Base-by-base conservation (phyloP, 108 stramenopile species). In the Skeletonema marinoi region DNA sequence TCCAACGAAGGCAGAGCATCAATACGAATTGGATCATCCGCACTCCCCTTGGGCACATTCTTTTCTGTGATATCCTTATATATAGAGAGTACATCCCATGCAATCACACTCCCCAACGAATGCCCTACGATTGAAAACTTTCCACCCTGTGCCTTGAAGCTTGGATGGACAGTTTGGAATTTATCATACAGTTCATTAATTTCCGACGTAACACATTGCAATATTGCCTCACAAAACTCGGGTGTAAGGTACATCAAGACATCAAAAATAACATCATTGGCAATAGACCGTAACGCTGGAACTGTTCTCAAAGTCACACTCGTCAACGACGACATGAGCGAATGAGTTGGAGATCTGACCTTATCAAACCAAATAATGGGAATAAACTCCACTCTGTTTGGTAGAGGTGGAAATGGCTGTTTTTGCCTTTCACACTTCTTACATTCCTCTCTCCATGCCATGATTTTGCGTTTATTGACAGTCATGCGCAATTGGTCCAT, bases 331-430 rank as follows among this genome's bases (percentile, higher is more conserved):
- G 80, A 85, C 81, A 84, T 89, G 62, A 96, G 84, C 7, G 82
- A 71, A 63, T 78, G 84, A 46, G 75, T 85, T 2, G 85, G 80
- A 12, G 85, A 88, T 74, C 93, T 89, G 12, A 96, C 79, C 16
- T 82, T 81, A 77, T 91, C 85, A 65, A 82, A 95, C 97, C 97
- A 97, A 42, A 92, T 73, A 30, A 97, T 88, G 3, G 95, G 95
- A 12, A 97, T 46, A 19, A 96, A 85, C 81, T 96, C 95, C 16
- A 95, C 88, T 21, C 95, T 76, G 65, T 89, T 80, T 14, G 92
- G 96, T 58, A 82, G 81, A 16, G 68, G 66, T 0, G 88, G 91
- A n/a, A 82, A 38, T 32, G 83, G 70, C 62, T 74, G 63, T 80
- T 76, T 81, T 54, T 77, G 60, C 66, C 78, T 85, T 67, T 82